A percentile compares a stretch with the other conserved stretches of the same genome.
phyloP scores from a whole-genome alignment of 257 asterid species.

The Solanum commersonii region DNA sequence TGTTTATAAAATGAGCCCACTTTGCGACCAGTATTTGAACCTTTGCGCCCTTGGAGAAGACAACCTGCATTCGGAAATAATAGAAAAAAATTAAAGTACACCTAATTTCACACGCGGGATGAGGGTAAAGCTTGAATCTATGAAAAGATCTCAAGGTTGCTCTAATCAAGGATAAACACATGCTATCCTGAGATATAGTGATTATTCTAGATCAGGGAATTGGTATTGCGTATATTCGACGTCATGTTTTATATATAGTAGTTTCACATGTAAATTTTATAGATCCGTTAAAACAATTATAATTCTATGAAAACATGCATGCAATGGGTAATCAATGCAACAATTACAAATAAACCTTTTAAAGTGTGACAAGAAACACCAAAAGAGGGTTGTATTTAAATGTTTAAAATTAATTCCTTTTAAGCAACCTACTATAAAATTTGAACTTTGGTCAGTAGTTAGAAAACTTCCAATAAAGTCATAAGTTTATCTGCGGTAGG shows the following conservation, averaged over 20 bases:
- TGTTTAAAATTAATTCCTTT: neutral
- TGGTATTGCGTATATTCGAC: neutral
- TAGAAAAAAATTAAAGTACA: neutral
- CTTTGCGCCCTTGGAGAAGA: slow-evolving; percentile 55
- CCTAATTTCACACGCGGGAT: neutral
- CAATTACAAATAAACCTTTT: neutral
- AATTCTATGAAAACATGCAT: neutral
- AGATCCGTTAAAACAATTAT: neutral
- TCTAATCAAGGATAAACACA: neutral
- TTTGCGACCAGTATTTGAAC: slow-evolving; percentile 63
- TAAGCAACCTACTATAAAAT: neutral
- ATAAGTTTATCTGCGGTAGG: neutral
- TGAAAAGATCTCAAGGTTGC: neutral
- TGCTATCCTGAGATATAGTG: neutral
- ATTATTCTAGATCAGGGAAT: neutral
- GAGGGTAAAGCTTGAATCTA: neutral
- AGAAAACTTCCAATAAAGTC: neutral
- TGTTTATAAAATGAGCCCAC: slow-evolving; percentile 65
- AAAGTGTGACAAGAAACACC: neutral
- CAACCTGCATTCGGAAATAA: slow-evolving; percentile 31
- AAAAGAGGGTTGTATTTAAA: neutral
- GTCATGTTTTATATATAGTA: neutral
- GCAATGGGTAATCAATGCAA: neutral
- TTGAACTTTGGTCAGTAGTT: neutral
- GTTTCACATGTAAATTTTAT: neutral